These are phyloP conservation scores for Pistacia vera DNA, from an alignment of 345 rosid genomes.

Conservation along the genomic window DNA sequence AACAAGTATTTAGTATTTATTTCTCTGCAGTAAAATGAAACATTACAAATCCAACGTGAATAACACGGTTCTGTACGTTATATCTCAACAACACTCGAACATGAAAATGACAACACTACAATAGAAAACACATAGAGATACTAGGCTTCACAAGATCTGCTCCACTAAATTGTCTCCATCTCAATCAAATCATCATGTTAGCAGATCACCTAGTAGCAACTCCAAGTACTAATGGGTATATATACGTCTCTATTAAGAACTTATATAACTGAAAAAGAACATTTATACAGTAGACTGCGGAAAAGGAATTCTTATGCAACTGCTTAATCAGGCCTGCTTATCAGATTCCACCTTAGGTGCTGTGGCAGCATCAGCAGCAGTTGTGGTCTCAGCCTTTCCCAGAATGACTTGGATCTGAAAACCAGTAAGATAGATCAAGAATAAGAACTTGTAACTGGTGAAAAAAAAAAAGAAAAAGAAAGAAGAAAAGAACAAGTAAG, in stretches of 20 bases:
- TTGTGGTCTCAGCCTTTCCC: slow-evolving; percentile 25
- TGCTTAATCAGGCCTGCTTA: background rate
- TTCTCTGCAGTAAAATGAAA: background rate
- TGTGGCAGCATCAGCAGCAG: background rate
- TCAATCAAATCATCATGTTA: background rate
- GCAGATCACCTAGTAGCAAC: background rate
- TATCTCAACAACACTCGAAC: background rate
- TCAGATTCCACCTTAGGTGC: slow-evolving; percentile 3
- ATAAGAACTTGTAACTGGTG: background rate
- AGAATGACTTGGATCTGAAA: slow-evolving; percentile 31
- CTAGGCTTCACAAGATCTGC: background rate
- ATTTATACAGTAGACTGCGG: background rate
- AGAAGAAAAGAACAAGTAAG: background rate
- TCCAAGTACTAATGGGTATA: background rate
- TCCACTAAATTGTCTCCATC: background rate
- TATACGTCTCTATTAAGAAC: background rate
- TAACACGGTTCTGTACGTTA: background rate
- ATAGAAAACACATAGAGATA: background rate
- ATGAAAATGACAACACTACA: background rate
- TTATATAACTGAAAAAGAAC: background rate
- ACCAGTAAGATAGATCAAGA: background rate
- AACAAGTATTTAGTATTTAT: background rate
- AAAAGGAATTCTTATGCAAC: background rate
- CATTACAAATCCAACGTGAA: background rate
- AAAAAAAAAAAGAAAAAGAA: background rate